A percentile compares a stretch with the other conserved stretches of the same genome.
These are phyloP conservation scores for Hypsizygus marmoreus DNA, from an alignment of 768 basidiomycete genomes.

Conservation along the genomic window DNA sequence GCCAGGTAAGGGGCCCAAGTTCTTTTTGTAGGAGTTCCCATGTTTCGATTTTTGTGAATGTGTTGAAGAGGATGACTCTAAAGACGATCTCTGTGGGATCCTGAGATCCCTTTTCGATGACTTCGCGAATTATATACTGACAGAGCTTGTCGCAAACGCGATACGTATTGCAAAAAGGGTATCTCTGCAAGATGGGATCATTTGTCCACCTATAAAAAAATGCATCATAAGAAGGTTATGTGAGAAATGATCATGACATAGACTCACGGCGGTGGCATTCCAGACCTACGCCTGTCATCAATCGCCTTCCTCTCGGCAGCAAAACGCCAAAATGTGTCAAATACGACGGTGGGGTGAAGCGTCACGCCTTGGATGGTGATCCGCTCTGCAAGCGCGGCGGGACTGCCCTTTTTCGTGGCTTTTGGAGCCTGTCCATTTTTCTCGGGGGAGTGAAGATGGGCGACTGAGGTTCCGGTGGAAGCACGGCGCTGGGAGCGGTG, in stretches of 20 bases:
- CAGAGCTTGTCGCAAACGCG: constrained; percentile 71
- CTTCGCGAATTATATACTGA: constrained; percentile 68
- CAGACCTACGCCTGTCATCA: constrained; percentile 54
- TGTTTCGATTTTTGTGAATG: constrained; percentile 71
- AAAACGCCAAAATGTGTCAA: constrained; percentile 63
- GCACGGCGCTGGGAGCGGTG: not conserved
- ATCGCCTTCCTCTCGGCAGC: constrained; percentile 60
- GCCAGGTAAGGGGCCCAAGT: constrained; percentile 65
- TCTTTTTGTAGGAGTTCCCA: constrained; percentile 60
- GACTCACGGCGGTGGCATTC: constrained; percentile 53
- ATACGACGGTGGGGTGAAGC: constrained; percentile 50
- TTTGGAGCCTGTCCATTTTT: too few relatives aligned
- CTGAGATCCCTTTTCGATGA: constrained; percentile 70
- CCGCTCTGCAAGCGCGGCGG: constrained; percentile 6
- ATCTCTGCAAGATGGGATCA: constrained; percentile 55
- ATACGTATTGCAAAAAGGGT: constrained; percentile 74
- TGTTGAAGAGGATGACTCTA: constrained; percentile 70
- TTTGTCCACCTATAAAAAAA: constrained; percentile 59
- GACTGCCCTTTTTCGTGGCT: too few relatives aligned
- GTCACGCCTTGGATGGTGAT: constrained; percentile 40
- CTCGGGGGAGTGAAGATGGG: not conserved
- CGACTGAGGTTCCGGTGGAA: not conserved
- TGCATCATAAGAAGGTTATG: constrained; percentile 10
- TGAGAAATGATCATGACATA: constrained; percentile 4
- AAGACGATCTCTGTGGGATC: constrained; percentile 65